A percentile compares a stretch with the other conserved stretches of the same genome.
Evolutionary conservation across 2,329 filamentous ascomycete genomes (phyloP).

Genomic region (Fusarium heterosporum): DNA sequence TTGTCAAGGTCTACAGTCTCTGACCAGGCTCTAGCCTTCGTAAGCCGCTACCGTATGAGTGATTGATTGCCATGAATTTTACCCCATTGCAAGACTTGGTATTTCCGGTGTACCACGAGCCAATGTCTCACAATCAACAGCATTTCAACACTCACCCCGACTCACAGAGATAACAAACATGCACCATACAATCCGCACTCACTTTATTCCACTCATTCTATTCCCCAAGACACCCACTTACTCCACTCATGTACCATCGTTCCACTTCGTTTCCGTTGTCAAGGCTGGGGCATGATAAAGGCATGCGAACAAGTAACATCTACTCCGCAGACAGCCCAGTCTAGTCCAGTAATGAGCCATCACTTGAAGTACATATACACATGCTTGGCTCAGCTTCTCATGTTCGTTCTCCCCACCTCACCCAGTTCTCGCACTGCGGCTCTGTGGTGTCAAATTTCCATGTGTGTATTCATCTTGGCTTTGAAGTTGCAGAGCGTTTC

Average conservation of each 20-base stretch:
- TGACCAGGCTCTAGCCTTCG: no score
- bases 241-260: conserved; percentile 21
- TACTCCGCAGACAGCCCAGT: conserved; percentile 8
- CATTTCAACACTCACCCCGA: conserved; percentile 3
- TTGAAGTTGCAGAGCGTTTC: conserved; percentile 3
- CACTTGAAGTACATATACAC: conserved; percentile 5
- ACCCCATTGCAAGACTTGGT: neutral
- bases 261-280: conserved; percentile 29
- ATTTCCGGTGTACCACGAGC: neutral
- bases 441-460: conserved; percentile 21
- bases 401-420: neutral
- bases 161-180: conserved; percentile 2
- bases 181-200: conserved; percentile 12
- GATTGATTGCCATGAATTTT: neutral
- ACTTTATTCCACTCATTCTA: neutral
- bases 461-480: conserved; percentile 10
- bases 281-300: conserved; percentile 7
- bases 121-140: conserved; percentile 4
- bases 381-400: conserved; percentile 6
- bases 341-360: conserved; percentile 9
- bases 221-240: conserved; percentile 21
- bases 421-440: conserved; percentile 4
- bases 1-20: no score
- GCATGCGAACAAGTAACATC: conserved; percentile 3
- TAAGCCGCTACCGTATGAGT: no score